Conservation (phyloP, 192 early-diverging fungal species). For the Linnemannia zychae region DNA sequence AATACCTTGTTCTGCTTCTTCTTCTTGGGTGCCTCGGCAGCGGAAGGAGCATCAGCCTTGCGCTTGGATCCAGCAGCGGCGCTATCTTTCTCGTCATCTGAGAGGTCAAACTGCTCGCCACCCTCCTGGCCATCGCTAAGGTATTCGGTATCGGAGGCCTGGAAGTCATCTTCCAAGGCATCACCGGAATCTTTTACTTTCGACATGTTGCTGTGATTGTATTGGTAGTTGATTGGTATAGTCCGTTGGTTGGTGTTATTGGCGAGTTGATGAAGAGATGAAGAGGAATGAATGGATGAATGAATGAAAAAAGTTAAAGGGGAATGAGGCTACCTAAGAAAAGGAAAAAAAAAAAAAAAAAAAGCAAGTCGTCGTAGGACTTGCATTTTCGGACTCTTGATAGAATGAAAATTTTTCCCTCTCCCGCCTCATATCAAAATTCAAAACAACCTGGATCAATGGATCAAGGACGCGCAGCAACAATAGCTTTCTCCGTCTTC, state of each 20-base stretch:
- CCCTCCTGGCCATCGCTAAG: conserved; percentile 44
- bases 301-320: neutral
- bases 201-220: conserved; percentile 22
- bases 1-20: conserved; percentile 62
- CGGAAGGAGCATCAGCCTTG: conserved; percentile 19
- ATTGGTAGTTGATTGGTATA: neutral
- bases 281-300: conserved; percentile 2
- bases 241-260: neutral
- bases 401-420: conserved; percentile 2
- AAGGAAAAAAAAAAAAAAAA: conserved; percentile 13
- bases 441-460: neutral
- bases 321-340: too few species aligned
- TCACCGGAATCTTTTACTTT: conserved; percentile 59
- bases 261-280: neutral
- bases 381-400: neutral
- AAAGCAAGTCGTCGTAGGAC: neutral
- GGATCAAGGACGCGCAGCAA: too few species aligned
- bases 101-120: conserved; percentile 43
- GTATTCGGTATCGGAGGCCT: conserved; percentile 57
- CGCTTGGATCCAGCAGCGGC: conserved; percentile 49
- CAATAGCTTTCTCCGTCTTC: too few species aligned
- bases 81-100: conserved; percentile 38
- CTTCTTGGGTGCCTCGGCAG: conserved; percentile 36
- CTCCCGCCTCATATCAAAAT: neutral
- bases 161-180: conserved; percentile 65